Conservation (phyloP, 1,284 basidiomycete species). For the Boletellus deceptivus region DNA sequence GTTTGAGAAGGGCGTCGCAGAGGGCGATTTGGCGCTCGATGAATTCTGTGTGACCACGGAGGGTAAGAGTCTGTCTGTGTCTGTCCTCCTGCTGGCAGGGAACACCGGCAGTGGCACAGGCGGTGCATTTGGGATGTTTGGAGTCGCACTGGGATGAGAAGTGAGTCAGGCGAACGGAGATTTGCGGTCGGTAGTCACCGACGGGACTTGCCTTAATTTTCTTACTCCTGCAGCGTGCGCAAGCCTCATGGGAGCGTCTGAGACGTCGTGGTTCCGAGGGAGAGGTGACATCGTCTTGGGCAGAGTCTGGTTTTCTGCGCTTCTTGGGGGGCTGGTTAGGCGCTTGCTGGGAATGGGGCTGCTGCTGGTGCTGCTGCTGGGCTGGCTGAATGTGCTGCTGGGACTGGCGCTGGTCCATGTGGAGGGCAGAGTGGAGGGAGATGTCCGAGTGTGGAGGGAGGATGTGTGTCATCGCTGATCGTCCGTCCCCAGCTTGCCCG, state of each 20-base stretch:
- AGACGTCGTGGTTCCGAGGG: conserved; percentile 72
- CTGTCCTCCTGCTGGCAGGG: conserved; percentile 81
- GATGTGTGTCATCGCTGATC: conserved; percentile 44
- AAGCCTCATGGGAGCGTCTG: conserved; percentile 82
- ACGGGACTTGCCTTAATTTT: conserved; percentile 90
- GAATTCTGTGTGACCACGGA: conserved; percentile 74
- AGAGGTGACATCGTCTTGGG: conserved; percentile 50
- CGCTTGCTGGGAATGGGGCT: conserved; percentile 35
- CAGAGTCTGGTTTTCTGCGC: conserved; percentile 52
- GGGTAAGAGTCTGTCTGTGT: conserved; percentile 78
- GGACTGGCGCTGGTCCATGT: conserved; percentile 61
- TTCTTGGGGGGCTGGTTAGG: conserved; percentile 49
- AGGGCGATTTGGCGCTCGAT: conserved; percentile 73
- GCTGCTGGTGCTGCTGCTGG: conserved; percentile 37
- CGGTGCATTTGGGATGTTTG: conserved; percentile 79
- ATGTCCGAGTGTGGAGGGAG: conserved; percentile 46
- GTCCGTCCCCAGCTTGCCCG: conserved; percentile 12
- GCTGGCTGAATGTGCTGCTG: conserved; percentile 31
- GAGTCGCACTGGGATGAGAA: conserved; percentile 70
- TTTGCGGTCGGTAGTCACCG: conserved; percentile 82
- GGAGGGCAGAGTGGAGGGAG: conserved; percentile 58
- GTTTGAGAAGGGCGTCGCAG: conserved; percentile 72
- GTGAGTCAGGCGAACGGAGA: conserved; percentile 49
- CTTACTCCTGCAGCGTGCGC: conserved; percentile 85
- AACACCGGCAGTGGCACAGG: conserved; percentile 74